Base-by-base conservation (phyloP, 1,284 basidiomycete species). In the Chalciporus sp. region DNA sequence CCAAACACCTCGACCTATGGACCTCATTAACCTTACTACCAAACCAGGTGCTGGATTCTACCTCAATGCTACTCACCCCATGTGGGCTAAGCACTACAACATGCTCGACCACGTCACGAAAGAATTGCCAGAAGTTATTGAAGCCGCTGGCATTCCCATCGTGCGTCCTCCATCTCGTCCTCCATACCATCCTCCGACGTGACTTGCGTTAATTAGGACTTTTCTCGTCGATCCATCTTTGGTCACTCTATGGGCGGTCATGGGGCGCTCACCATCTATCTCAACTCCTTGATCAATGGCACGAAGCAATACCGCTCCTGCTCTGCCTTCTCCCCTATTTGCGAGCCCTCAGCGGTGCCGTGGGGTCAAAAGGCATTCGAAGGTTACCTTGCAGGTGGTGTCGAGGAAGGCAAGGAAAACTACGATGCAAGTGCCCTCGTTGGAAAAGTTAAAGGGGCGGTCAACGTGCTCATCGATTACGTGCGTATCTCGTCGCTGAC, bases 351-450 rank as follows among this genome's bases (percentile, higher is more conserved):
- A 12, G 79, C 86, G 47, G 91, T 88, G 49, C 86, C 90, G 0
- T 98, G 96, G 95, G 96, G 97, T 29, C 77, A 89, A 63, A 97
- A 96, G 69, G 95, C 95, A 0, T 98, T 99, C 74, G 67, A 64
- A 4, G 92, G 93, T n/a, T 98, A 98, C 75, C 83, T 99, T 20
- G 74, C 79, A 53, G 88, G 87, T 17, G 93, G 92, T 3, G 58
- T 88, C 17, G 80, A 87, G 52, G 94, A 95, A 68, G 94, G 87
- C 1, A 82, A 84, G 66, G 72, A 72, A 40, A 73, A 67, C 51
- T 92, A 97, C 69, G 96, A 99, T 71, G 91, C 96, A 11, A 92
- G 92, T 7, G 83, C 90, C 65, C 81, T 99, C 46, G 85, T 99
- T 55, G 63, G 78, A n/a, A 78, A 75, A 61, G 74, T 77, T 46